Evolutionary conservation across 2,329 filamentous ascomycete species (phyloP), one percentile per base, ranked within the genome.

Genomic region (Diaporthe australafricana): DNA sequence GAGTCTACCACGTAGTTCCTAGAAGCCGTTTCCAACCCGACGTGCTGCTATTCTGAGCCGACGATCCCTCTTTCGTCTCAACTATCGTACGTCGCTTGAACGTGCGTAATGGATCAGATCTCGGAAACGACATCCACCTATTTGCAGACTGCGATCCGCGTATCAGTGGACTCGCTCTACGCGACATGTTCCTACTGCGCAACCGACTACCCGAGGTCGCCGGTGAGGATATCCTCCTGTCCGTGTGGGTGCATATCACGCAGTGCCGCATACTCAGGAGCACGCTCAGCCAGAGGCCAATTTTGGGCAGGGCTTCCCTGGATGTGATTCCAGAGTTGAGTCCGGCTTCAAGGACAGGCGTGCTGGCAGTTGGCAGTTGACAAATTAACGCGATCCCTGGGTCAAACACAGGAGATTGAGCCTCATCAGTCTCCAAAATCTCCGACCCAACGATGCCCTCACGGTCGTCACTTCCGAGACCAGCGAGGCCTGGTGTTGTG

Each of bases 361-460:
- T 35, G 14, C 30, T 62, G 48, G 55, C 68, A 48, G 47, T 62
- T 48, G 55, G 27, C 20, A 38, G 22, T 53, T 70, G 53, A 38
- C 7, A 65, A 65, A 65, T 65, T 65, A 65, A 38, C 42, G 48
- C 45, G 42, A 50, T 27, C 60, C 60, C 60, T 50, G 32, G 45
- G 42, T 65, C 60, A 65, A 65, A 65, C 60, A 65, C 60, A 65
- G 66, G 67, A 48, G 53, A 56, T 48, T 38, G 67, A 68, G 63
- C 47, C 50, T 55, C 63, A 52, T 52, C 47, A 55, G 48, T 52
- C 63, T 20, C 22, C 63, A 68, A 68, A 68, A 42, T 30, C 47
- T 60, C 60, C 45, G 68, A 53, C 27, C 60, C 60, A 65, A 50
- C 42, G 45, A 50, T 50, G 60, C 60, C 60, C 22, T 65, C 60